Percentiles rank a stretch among this genome's conserved stretches.
These are phyloP conservation scores for Schizothecium vesticola DNA, from an alignment of 495 filamentous ascomycete genomes.

Conservation along the genomic window DNA sequence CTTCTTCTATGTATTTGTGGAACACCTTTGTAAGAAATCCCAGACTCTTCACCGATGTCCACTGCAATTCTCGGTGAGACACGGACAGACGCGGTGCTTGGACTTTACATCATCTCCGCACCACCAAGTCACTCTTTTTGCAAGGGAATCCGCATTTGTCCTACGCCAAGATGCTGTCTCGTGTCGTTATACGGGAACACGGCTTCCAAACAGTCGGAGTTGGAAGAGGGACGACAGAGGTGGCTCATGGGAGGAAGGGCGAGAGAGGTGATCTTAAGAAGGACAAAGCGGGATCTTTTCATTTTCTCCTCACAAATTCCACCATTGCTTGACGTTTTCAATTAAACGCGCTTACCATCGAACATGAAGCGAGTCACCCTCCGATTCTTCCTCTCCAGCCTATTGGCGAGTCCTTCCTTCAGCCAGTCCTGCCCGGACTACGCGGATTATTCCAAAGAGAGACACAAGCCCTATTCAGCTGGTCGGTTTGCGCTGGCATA, in stretches of 20 bases:
- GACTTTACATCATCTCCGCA: not conserved
- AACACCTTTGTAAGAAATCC: too few relatives aligned
- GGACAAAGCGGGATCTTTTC: not conserved
- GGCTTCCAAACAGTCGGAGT: not conserved
- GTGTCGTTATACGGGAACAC: not conserved
- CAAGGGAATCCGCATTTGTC: not conserved
- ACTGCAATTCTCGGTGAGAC: not conserved
- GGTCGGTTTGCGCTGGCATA: constrained; percentile 48
- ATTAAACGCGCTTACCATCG: not conserved
- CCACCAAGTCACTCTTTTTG: not conserved
- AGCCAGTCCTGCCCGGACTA: constrained; percentile 50
- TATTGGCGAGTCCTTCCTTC: not conserved
- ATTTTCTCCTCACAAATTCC: not conserved
- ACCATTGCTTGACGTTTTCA: not conserved
- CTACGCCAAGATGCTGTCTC: not conserved
- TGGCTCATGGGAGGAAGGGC: not conserved
- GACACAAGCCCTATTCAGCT: constrained; percentile 40
- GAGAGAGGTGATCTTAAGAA: not conserved
- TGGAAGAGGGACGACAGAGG: not conserved
- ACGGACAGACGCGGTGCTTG: not conserved
- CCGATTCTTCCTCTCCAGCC: not conserved
- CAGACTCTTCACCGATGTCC: not conserved
- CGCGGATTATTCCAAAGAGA: constrained; percentile 39
- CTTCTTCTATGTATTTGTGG: not conserved
- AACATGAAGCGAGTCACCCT: not conserved